Evolutionary conservation across 2,329 filamentous ascomycete genomes (phyloP).

Genomic region (Chalaropsis ovoidea): DNA sequence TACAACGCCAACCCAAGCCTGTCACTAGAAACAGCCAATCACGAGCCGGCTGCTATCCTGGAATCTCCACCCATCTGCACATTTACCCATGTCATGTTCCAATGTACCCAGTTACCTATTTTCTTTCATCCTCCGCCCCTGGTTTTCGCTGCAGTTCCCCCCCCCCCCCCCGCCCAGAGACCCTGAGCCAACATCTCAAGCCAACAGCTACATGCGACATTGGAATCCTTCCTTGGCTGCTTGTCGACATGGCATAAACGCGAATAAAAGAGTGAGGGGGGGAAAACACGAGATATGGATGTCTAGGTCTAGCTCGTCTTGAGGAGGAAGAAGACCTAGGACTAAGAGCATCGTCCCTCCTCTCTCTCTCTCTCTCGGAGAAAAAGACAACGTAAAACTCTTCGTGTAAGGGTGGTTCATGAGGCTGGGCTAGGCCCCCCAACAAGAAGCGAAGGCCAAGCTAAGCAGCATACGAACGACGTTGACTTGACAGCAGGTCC

Average conservation of each 20-base stretch:
- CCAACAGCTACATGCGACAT: slow-evolving; percentile 4
- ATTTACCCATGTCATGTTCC: no score
- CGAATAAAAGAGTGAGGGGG: slow-evolving; percentile 4
- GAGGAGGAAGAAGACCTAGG: background rate
- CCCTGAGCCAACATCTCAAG: slow-evolving; percentile 9
- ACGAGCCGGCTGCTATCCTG: background rate
- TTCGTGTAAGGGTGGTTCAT: background rate
- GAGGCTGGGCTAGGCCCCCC: background rate
- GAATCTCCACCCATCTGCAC: background rate
- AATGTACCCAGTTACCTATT: no score
- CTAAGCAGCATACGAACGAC: background rate
- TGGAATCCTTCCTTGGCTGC: slow-evolving; percentile 10
- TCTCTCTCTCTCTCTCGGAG: background rate
- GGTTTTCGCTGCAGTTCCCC: background rate
- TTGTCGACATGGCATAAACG: slow-evolving; percentile 7
- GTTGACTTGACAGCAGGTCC: background rate
- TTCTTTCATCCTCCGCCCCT: no score
- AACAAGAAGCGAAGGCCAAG: background rate
- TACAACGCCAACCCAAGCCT: background rate
- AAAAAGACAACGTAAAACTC: no score
- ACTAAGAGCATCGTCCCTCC: background rate
- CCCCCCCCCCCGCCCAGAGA: background rate
- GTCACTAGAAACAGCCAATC: background rate
- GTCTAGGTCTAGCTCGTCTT: background rate
- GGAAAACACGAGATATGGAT: background rate